These are phyloP conservation scores for Malus fusca DNA, from an alignment of 306 rosid genomes.

Conservation along the genomic window DNA sequence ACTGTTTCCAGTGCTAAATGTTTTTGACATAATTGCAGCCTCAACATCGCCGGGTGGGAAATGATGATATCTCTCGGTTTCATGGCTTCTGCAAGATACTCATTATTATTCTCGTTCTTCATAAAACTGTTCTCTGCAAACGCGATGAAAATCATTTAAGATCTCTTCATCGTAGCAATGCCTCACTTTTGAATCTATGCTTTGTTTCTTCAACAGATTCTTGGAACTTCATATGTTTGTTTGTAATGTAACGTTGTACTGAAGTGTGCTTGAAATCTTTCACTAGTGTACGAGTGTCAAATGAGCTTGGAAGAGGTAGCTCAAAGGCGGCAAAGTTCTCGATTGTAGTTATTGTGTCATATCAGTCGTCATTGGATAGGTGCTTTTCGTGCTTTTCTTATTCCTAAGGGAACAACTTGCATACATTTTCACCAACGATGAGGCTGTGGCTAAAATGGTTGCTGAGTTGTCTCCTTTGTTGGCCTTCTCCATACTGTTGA, in stretches of 20 bases:
- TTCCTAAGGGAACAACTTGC: constrained; percentile 33
- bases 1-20: not conserved
- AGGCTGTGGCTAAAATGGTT: constrained; percentile 39
- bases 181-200: not conserved
- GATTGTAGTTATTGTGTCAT: constrained; percentile 27
- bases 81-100: constrained; percentile 47
- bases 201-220: not conserved
- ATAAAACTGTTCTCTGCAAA: not conserved
- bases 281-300: constrained; percentile 46
- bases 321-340: constrained; percentile 46
- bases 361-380: constrained; percentile 34
- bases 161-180: not conserved
- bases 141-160: not conserved
- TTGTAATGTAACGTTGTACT: not conserved
- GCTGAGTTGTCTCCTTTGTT: constrained; percentile 43
- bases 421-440: constrained; percentile 39
- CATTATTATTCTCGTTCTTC: not conserved
- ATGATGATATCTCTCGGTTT: constrained; percentile 61
- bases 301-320: constrained; percentile 57
- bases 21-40: constrained; percentile 26
- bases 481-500: constrained; percentile 42
- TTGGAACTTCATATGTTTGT: not conserved
- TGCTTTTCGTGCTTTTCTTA: constrained; percentile 33
- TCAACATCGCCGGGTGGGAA: constrained; percentile 52
- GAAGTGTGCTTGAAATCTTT: not conserved